phyloP scores from a whole-genome alignment of 768 basidiomycete genomes.

The Amanita rubescens region DNA sequence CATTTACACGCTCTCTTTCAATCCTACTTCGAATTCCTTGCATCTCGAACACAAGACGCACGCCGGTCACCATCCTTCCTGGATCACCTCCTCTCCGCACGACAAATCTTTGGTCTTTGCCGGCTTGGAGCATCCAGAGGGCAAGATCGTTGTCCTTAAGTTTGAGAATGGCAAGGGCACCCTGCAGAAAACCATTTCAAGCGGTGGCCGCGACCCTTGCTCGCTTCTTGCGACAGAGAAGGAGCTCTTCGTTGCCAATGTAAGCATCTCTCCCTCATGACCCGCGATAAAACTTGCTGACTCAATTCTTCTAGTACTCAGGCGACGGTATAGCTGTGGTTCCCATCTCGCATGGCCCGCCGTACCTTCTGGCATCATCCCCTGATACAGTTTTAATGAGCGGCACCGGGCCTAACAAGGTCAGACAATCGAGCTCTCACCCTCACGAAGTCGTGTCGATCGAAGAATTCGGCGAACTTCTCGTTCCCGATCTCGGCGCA shows the following conservation, averaged over 20 bases:
- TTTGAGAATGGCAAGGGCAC: conserved; percentile 47
- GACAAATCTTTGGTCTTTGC: conserved; percentile 56
- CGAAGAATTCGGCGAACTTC: conserved; percentile 43
- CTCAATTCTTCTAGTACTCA: conserved; percentile 48
- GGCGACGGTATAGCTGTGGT: conserved; percentile 52
- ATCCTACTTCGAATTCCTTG: conserved; percentile 40
- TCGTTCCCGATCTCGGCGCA: conserved; percentile 70
- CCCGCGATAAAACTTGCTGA: conserved; percentile 2
- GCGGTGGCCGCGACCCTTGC: conserved; percentile 59
- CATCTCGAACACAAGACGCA: conserved; percentile 34
- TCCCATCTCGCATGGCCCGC: conserved; percentile 42
- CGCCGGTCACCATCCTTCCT: conserved; percentile 65
- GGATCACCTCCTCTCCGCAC: conserved; percentile 58
- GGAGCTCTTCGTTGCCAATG: conserved; percentile 64
- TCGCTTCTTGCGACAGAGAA: conserved; percentile 49
- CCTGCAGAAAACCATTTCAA: conserved; percentile 41
- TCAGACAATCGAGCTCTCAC: conserved; percentile 67
- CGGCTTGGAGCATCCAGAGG: conserved; percentile 61
- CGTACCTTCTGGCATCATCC: conserved; percentile 32
- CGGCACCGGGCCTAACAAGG: conserved; percentile 54
- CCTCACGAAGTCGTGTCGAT: conserved; percentile 66
- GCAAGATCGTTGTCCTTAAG: conserved; percentile 52
- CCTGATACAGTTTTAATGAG: conserved; percentile 34
- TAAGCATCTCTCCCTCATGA: conserved; percentile 30
- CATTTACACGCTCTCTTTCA: conserved; percentile 58